These are phyloP conservation scores for Fraxinus nigra DNA, from an alignment of 305 asterid genomes.

Conservation along the genomic window DNA sequence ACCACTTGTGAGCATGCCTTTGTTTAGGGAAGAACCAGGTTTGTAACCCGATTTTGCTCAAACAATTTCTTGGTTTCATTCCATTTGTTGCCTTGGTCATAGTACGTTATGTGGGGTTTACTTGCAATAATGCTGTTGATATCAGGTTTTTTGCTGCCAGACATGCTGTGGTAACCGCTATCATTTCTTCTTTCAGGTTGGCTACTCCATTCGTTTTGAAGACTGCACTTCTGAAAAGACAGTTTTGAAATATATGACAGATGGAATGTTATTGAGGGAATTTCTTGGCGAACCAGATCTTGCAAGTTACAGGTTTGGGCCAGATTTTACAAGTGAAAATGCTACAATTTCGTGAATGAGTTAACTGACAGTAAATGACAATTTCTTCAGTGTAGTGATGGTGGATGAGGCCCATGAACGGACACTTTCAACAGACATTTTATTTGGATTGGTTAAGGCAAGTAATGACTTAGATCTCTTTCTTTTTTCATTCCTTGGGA, in stretches of 20 bases:
- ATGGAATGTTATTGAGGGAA: conserved; percentile 84
- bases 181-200: conserved; percentile 48
- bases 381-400: conserved; percentile 67
- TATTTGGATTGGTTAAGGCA: conserved; percentile 92
- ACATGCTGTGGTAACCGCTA: conserved; percentile 18
- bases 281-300: conserved; percentile 94
- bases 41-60: background rate
- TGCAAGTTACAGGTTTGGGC: conserved; percentile 59
- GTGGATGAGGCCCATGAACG: conserved; percentile 98
- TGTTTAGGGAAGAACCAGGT: background rate
- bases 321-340: conserved; percentile 3
- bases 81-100: background rate
- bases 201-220: conserved; percentile 95
- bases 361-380: conserved; percentile 13
- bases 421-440: conserved; percentile 83
- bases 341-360: conserved; percentile 12
- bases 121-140: conserved; percentile 4
- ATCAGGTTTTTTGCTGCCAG: conserved; percentile 15
- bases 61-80: background rate
- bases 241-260: conserved; percentile 80
- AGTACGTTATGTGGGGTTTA: background rate
- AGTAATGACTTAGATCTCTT: background rate
- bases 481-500: background rate
- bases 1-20: background rate
- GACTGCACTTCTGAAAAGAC: conserved; percentile 93